These are phyloP conservation scores for Stropharia rugosoannulata DNA, from an alignment of 768 basidiomycete species.

Conservation along the genomic window DNA sequence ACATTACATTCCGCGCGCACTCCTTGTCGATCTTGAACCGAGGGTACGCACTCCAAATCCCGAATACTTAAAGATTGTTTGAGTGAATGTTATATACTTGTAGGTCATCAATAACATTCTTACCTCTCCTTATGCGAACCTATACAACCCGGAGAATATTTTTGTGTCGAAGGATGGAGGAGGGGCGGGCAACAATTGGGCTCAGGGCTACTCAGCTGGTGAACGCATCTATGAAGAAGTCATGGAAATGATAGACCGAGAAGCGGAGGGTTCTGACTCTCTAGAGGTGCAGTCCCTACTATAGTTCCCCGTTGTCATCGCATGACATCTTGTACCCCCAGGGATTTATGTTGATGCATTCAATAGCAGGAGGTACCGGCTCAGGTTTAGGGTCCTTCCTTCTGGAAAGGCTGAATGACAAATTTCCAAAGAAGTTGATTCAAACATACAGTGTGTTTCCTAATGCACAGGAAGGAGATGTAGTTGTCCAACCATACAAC, in stretches of 20 bases:
- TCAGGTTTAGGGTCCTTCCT: constrained; percentile 98
- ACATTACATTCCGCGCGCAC: constrained; percentile 96
- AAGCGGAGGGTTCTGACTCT: constrained; percentile 96
- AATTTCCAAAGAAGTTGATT: constrained; percentile 98
- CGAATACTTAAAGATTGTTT: not conserved
- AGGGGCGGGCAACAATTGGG: constrained; percentile 99
- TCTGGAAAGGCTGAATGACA: constrained; percentile 94
- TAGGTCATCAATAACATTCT: constrained; percentile 97
- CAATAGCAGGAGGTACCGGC: constrained; percentile 97
- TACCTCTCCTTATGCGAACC: constrained; percentile 79
- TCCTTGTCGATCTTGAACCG: constrained; percentile 95
- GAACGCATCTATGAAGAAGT: constrained; percentile 93
- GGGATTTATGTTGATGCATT: constrained; percentile 99
- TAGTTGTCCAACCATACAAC: constrained; percentile 99
- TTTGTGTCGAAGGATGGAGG: constrained; percentile 95
- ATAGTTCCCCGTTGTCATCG: not conserved
- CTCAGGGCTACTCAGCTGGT: constrained; percentile 88
- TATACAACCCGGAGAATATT: constrained; percentile 99
- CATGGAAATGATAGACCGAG: constrained; percentile 98
- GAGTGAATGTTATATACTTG: not conserved
- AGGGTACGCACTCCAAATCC: constrained; percentile 54
- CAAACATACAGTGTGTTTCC: constrained; percentile 99
- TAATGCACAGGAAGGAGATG: constrained; percentile 89
- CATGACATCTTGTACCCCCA: constrained; percentile 26
- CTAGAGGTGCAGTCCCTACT: constrained; percentile 65